phyloP scores from a whole-genome alignment of 768 basidiomycete species.

The Macrolepiota albuminosa region DNA sequence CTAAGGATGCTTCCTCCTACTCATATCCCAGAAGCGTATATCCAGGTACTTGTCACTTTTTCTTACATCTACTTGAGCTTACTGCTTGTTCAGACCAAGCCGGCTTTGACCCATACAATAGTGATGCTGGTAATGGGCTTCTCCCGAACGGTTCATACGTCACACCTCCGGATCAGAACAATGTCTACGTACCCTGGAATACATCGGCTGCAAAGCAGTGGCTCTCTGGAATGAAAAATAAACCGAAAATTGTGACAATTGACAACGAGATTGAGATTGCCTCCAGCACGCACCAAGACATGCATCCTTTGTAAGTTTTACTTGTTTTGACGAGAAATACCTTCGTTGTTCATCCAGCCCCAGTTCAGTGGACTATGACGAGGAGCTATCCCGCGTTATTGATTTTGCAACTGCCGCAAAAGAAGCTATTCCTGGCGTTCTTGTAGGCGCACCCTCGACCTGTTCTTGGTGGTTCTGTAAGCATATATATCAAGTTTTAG shows the following conservation, averaged over 20 bases:
- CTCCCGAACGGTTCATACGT: slow-evolving; percentile 44
- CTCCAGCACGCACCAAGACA: slow-evolving; percentile 48
- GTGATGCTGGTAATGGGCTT: slow-evolving; percentile 45
- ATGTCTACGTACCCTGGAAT: slow-evolving; percentile 45
- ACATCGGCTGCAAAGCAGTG: slow-evolving; percentile 36
- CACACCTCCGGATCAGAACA: slow-evolving; percentile 34
- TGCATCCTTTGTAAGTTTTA: slow-evolving; percentile 41
- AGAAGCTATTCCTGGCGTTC: slow-evolving; percentile 36
- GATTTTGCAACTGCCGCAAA: slow-evolving; percentile 37
- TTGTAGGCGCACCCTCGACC: slow-evolving; percentile 43
- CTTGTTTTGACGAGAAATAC: not conserved
- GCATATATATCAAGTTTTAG: slow-evolving; percentile 2
- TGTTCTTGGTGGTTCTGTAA: slow-evolving; percentile 43
- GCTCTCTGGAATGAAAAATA: slow-evolving; percentile 41
- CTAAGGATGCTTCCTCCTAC: slow-evolving; percentile 49
- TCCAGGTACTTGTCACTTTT: slow-evolving; percentile 29
- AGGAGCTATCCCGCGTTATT: slow-evolving; percentile 43
- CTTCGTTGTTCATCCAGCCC: not conserved
- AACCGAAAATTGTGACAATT: slow-evolving; percentile 42
- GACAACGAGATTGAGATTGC: slow-evolving; percentile 60
- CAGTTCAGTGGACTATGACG: slow-evolving; percentile 45
- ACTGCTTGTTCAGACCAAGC: slow-evolving; percentile 30
- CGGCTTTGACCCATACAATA: slow-evolving; percentile 41
- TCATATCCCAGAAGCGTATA: slow-evolving; percentile 42
- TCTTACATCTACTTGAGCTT: not conserved